Evolutionary conservation across 148 eudicot genomes (phyloP), one percentile per base, ranked within the genome.

Genomic region (Amaranthus cruentus): DNA sequence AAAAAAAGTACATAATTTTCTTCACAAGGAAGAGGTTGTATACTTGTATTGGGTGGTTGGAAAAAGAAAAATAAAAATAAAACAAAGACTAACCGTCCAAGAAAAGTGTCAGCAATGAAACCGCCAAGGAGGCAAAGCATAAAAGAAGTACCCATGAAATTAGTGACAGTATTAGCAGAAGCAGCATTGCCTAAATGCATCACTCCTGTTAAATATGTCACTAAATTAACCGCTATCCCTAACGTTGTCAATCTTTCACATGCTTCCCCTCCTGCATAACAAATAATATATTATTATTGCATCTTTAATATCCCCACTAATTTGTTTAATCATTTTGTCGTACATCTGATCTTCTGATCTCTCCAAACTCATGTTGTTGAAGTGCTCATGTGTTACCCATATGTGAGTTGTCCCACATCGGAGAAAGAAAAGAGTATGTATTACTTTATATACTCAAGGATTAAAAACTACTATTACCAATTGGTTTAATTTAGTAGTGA

Each of bases 71-170:
- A 28, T 28, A 28, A 28, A 28, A 28, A 50, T 7, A 6, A 47
- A 47, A 10, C 4, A 1, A 46, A 0, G 54, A 73, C 55, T 13
- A 15, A 94, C 97, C 98, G 77, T 80, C 98, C 98, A 49, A 95
- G 84, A 62, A 76, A 95, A 47, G 97, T 88, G 75, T 95, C 98
- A 56, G 98, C 98, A 55, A 95, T 70, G 72, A 95, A 95, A 46
- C 98, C 98, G 28, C 98, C 98, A 53, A 95, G 83, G 62, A 95
- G 82, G 65, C 89, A 87, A 28, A 95, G 88, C 93, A 95, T 88
- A 80, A 91, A 95, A 54, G 98, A 95, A 47, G 98, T 89, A 48
- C 98, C 98, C 55, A 94, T 75, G 70, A 94, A 94, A 69, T 94
- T 94, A 28, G 98, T 95, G 74, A 91, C 97, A 0, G 83, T 85